Base-by-base conservation (phyloP, 2,329 filamentous ascomycete species). In the Hymenoscyphus infarciens region DNA sequence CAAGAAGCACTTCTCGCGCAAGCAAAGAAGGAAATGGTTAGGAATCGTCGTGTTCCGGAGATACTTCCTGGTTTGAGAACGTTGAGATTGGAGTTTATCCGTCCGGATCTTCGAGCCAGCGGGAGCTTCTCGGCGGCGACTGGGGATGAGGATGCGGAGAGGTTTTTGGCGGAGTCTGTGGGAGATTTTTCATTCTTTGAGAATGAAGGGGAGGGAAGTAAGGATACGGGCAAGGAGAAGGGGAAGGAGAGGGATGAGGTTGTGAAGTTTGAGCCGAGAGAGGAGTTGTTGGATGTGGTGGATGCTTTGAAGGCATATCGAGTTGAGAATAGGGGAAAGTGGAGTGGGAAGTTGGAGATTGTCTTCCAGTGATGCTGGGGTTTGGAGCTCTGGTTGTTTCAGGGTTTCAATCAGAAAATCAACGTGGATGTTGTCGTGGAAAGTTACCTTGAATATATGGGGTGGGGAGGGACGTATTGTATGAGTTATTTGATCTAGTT, bases 71-170 rank as follows among this genome's bases (percentile, higher is more conserved):
- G 85, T 11, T 74, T 88, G n/a, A 77, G 80, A 60, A 78, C 80
- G 62, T 70, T 88, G 16, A 74, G 79, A 2, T 74, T 88, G 5
- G 84, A 87, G 69, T 81, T 87, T 64, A 79, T 66, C 19, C 35
- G 13, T 8, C 19, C 53, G 11, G 53, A 63, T 27, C 53, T 15
- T 11, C 31, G 10, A 29, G 22, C 11, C 13, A n/a, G 13, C 29
- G 15, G 6, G 22, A 16, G 54, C 7, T 57, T 61, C 13, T 16
- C 31, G 1, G 71, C 69, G 1, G 63, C 69, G 1, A 69, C 71
- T 7, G 71, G 66, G 2, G 69, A 73, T 60, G 39, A 38, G 10
- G 71, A 73, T 52, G 71, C 68, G 3, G 71, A 72, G 56, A 61
- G 13, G 1, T 73, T 72, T 39, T 39, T 65, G 1, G 39, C 45